phyloP scores from a whole-genome alignment of 164 flowering plant genomes.

The Vitis rotundifolia region DNA sequence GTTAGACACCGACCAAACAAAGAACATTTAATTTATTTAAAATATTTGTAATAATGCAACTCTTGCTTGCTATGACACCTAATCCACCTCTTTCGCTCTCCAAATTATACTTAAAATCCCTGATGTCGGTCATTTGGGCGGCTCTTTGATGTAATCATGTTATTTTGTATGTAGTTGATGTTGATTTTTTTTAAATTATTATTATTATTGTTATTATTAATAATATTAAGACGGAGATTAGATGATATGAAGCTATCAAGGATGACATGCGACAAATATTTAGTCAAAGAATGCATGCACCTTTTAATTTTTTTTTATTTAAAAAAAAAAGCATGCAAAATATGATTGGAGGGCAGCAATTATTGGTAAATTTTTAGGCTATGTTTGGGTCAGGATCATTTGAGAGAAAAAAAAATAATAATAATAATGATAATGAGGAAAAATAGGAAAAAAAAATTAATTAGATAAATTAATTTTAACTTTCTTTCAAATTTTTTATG shows the following conservation, averaged over 20 bases:
- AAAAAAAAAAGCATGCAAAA: no score
- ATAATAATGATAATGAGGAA: no score
- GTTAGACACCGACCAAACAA: slow-evolving; percentile 33
- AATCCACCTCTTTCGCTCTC: slow-evolving; percentile 5
- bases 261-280: slow-evolving; percentile 10
- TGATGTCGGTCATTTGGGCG: slow-evolving; percentile 18
- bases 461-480: no score
- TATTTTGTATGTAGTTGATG: not conserved
- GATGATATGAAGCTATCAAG: slow-evolving; percentile 29
- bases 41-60: slow-evolving; percentile 14
- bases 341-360: no score
- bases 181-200: not conserved
- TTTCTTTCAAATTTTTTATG: no score
- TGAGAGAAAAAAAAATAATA: no score
- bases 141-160: slow-evolving; percentile 10
- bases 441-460: no score
- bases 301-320: not conserved
- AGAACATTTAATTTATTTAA: slow-evolving; percentile 5
- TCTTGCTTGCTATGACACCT: slow-evolving; percentile 14
- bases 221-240: slow-evolving; percentile 2
- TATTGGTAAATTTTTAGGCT: no score
- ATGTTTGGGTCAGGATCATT: no score
- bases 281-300: slow-evolving; percentile 11
- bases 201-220: not conserved
- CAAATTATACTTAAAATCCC: not conserved